Base-by-base conservation (phyloP, 129 eudicot genomes). In the Ambrosia artemisiifolia region DNA sequence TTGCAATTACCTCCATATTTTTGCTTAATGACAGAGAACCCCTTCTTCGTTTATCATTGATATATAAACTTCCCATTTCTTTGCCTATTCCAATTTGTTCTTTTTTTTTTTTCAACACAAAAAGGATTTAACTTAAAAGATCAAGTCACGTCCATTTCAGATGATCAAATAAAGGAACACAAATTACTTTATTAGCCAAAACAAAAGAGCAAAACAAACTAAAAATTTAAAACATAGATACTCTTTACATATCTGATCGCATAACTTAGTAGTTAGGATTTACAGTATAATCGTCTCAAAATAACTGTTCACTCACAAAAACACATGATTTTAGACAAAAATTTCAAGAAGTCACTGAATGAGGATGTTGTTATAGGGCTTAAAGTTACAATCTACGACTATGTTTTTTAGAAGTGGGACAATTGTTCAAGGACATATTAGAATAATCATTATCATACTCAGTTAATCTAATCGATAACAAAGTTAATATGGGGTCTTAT, bases 1-100 rank as follows among this genome's bases (percentile, higher is more conserved):
- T 54, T 75, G 9, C 46, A 65, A 36, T 53, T 40, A 40, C 46
- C 9, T 11, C 16, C 67, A 2, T 75, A 35, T 11, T 7, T 65
- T 40, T 65, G 10, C 56, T 43, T 16, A 30, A 40, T 65, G 73
- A 65, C 59, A 42, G 54, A 75, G 63, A 49, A 35, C 1, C 78
- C 65, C 65, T 14, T 50, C 10, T 14, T 11, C 9, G 64, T 74
- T 24, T 8, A 14, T 74, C 10, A 11, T 48, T 71, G 54, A 40
- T 20, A 54, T 20, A 54, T 13, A 38, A 32, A 55, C 53, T 35
- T 13, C 61, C 43, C 38, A 30, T 24, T 6, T 14, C 47, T 69
- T 50, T 51, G 48, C 63, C 28, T 48, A 16, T 14, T n/a, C 11
- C 20, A 12, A n/a, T 35, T 63, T 40, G 2, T 40, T 10, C 4